Percentiles rank a stretch among this genome's conserved stretches.
Conservation (phyloP, 2,329 filamentous ascomycete species). For the Paracorniculantispora psalliotae region DNA sequence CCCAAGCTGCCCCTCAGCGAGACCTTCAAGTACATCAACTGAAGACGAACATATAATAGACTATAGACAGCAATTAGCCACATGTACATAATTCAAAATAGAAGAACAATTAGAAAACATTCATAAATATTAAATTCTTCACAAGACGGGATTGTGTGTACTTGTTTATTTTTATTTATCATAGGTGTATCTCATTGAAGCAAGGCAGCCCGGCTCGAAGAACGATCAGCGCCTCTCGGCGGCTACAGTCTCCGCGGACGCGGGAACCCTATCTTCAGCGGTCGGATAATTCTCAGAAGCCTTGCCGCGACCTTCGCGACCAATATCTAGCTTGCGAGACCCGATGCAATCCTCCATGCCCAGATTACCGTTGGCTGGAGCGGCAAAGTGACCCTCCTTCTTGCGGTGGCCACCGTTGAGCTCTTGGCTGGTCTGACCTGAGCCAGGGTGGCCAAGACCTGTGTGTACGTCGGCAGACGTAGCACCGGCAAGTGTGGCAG, state of each 20-base stretch:
- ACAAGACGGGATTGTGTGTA: too few relatives aligned
- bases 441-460: constrained; percentile 38
- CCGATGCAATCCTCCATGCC: background rate
- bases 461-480: constrained; percentile 41
- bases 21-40: constrained; percentile 31
- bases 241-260: background rate
- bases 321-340: background rate
- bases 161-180: too few relatives aligned
- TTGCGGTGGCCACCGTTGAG: constrained; percentile 33
- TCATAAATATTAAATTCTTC: background rate
- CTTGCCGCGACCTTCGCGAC: background rate
- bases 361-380: background rate
- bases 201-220: background rate
- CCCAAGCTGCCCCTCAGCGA: constrained; percentile 58
- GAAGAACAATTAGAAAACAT: background rate
- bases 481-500: constrained; percentile 37
- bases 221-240: background rate
- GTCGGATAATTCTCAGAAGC: background rate
- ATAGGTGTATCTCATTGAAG: too few relatives aligned
- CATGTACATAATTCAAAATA: constrained; percentile 2
- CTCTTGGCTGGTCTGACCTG: constrained; percentile 39
- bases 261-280: background rate
- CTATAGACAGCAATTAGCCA: background rate
- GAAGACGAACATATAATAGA: background rate
- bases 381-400: constrained; percentile 22